Conservation (phyloP, 1,139 yeast genomes). For the Nakaseomyces kungkrabaensis region DNA sequence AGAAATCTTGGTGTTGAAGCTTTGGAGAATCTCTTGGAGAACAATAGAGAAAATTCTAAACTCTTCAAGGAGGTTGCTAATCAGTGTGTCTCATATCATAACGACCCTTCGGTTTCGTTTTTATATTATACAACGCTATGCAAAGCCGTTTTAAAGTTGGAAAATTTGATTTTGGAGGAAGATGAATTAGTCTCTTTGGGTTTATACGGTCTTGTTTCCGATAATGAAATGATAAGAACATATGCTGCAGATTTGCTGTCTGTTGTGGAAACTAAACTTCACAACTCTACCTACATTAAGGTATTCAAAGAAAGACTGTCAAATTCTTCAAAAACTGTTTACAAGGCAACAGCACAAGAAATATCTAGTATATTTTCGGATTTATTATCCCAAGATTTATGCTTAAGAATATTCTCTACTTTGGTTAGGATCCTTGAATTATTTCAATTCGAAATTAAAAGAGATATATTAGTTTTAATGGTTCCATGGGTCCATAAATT, state of each 20-base stretch:
- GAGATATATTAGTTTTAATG: conserved; percentile 70
- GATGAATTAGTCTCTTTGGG: conserved; percentile 29
- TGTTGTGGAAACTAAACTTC: conserved; percentile 27
- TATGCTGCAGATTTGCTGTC: conserved; percentile 28
- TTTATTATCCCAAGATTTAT: conserved; percentile 25
- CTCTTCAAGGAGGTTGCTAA: conserved; percentile 54
- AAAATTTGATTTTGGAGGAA: conserved; percentile 24
- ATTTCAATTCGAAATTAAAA: conserved; percentile 40
- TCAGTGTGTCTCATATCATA: conserved; percentile 57
- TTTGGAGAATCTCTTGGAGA: conserved; percentile 50
- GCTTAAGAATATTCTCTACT: conserved; percentile 25
- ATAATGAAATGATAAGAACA: conserved; percentile 25
- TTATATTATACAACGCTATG: conserved; percentile 66
- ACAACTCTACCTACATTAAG: conserved; percentile 28
- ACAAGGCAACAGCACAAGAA: conserved; percentile 29
- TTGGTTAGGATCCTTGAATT: conserved; percentile 23
- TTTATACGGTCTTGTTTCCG: conserved; percentile 27
- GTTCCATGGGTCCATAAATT: conserved; percentile 87
- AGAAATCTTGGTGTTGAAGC: conserved; percentile 66
- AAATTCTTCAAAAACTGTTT: conserved; percentile 29
- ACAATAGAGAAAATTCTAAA: conserved; percentile 48
- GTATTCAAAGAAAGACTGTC: conserved; percentile 29
- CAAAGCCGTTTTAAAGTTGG: conserved; percentile 36
- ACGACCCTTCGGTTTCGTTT: conserved; percentile 43
- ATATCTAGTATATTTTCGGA: conserved; percentile 31